phyloP scores from a whole-genome alignment of 148 eudicot genomes.

The Rhododendron simsii region DNA sequence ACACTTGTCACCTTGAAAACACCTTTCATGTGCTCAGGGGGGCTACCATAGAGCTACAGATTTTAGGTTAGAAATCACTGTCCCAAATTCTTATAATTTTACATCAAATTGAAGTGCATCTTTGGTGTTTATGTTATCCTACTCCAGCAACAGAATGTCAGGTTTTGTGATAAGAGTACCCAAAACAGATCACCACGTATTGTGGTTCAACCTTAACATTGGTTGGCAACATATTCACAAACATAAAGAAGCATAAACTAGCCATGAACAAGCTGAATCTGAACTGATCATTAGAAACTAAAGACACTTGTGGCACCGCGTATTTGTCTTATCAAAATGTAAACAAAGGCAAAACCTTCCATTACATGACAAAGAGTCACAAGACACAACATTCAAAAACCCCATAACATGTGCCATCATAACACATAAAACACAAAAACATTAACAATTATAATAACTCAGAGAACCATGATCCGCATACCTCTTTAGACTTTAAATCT shows the following conservation, averaged over 20 bases:
- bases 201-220: background rate
- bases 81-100: background rate
- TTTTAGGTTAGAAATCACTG: background rate
- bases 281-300: background rate
- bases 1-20: background rate
- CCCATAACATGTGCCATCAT: background rate
- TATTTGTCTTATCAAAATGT: background rate
- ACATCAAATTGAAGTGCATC: background rate
- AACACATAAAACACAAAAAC: background rate
- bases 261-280: conserved; percentile 1
- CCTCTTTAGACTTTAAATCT: conserved; percentile 99
- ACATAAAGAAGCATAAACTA: background rate
- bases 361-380: background rate
- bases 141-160: background rate
- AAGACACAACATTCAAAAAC: background rate
- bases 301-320: background rate
- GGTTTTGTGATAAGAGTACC: background rate
- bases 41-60: background rate
- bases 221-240: background rate
- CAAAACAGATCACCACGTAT: background rate
- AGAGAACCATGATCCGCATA: conserved; percentile 14
- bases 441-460: background rate
- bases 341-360: background rate
- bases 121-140: background rate
- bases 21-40: background rate